Percentiles rank a stretch among this genome's conserved stretches.
Evolutionary conservation across 2,329 filamentous ascomycete genomes (phyloP).

Genomic region (Verticillium dahliae): DNA sequence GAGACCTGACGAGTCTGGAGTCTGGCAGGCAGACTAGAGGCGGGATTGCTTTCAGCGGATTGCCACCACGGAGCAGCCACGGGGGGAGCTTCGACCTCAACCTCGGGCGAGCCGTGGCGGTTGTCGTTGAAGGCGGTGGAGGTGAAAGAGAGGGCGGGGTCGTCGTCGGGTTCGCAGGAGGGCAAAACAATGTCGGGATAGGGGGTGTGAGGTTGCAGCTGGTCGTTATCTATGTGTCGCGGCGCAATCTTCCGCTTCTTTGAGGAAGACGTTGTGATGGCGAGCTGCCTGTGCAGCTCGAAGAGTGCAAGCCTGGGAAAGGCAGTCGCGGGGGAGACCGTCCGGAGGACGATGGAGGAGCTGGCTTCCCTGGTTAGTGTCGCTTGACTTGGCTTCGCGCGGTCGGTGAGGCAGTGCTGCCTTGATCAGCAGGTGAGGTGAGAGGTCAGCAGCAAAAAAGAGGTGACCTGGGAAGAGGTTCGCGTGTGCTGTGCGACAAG

Average conservation of each 20-base stretch:
- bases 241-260: slow-evolving; percentile 64
- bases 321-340: slow-evolving; percentile 10
- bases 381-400: not conserved
- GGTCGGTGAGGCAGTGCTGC: not conserved
- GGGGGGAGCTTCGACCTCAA: not conserved
- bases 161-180: slow-evolving; percentile 46
- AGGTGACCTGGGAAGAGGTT: not conserved
- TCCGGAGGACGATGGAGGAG: slow-evolving; percentile 10
- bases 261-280: slow-evolving; percentile 65
- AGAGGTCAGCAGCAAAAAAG: not conserved
- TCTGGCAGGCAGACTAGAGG: slow-evolving; percentile 44
- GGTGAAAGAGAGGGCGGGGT: slow-evolving; percentile 42
- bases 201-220: slow-evolving; percentile 25
- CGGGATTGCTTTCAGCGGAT: slow-evolving; percentile 24
- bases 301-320: slow-evolving; percentile 1
- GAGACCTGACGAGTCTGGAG: slow-evolving; percentile 38
- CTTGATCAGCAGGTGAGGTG: not conserved
- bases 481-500: not conserved
- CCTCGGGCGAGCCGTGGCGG: slow-evolving; percentile 6
- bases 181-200: slow-evolving; percentile 40
- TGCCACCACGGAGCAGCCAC: slow-evolving; percentile 29
- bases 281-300: slow-evolving; percentile 62
- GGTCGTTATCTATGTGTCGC: slow-evolving; percentile 37
- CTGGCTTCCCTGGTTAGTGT: not conserved
- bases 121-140: slow-evolving; percentile 27